Base-by-base conservation (phyloP, 192 early-diverging fungal species). In the Cladochytrium replicatum region DNA sequence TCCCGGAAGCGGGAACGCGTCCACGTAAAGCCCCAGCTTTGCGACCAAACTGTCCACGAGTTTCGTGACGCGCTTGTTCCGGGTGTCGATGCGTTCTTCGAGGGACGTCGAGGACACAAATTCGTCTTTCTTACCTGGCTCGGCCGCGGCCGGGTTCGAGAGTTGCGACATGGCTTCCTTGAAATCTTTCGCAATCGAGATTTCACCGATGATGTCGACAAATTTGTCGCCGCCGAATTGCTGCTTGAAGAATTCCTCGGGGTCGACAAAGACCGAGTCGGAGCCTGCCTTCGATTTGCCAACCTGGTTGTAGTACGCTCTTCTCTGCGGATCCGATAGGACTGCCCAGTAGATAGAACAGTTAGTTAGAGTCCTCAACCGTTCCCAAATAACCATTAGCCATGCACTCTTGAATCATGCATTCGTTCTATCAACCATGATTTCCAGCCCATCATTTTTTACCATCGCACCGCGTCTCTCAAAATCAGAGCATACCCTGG, bases 211-310 rank as follows among this genome's bases (percentile, higher is more conserved):
- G 61, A 97, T 85, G 63, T 88, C 84, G n/a, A 85, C 77, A 72
- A 99, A 99, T 41, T 87, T 83, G 58, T 97, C 96, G 28, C 93
- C 93, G 44, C 96, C 96, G 74, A 99, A 99, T 41, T 88, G 84
- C 71, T 90, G 82, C 55, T 75, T 85, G 66, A 99, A 99, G 72
- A 99, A 97, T 46, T 87, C 86, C 40, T 85, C 80, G 13, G 96
- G 89, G 52, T 99, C 90, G 31, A 89, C 80, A 74, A 79, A 71
- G 46, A 55, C 27, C 29, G 39, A 32, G 23, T 61, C 60, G 17
- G 79, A 77, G 5, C 81, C 78, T n/a, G 72, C 71, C 38, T 80
- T 79, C 13, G 82, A 75, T 19, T 78, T 74, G 29, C 88, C 92
- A 57, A 82, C 73, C 55, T 82, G 80, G 60, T 99, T 95, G 67